Base-by-base conservation (phyloP, 768 basidiomycete genomes). In the Chlorophyllum brunneum region DNA sequence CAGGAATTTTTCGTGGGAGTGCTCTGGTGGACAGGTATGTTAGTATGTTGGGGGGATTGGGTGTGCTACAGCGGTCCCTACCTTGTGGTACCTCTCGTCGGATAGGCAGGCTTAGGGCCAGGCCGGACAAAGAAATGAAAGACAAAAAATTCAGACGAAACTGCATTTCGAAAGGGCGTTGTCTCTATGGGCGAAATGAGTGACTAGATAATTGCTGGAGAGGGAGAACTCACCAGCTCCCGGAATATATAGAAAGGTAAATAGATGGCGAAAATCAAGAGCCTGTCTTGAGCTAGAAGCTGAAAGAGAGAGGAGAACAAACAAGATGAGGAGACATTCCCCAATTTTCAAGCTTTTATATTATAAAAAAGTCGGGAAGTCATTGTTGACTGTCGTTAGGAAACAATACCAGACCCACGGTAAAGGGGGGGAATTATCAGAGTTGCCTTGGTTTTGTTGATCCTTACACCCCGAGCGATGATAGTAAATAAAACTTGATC, bases 31-130 rank as follows among this genome's bases (percentile, higher is more conserved):
- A 40, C 37, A 55, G 50, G 22, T 45, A 45, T 30, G 44, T 54
- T 30, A 59, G 40, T 23, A 26, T 51, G 36, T 54, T 48, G 4
- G 34, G 2, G 24, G 5, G 1, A 11, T 31, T 20, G 30, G 5
- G 15, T 11, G 43, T 46, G 23, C 23, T 31, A 31, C 22, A 23
- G 54, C 20, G 20, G n/a, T 24, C 8, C 60, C n/a, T 60, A 81
- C 82, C 81, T 72, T 85, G 82, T 20, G 83, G 82, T 24, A 84
- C 83, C 65, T 84, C 82, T 56, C 82, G 79, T 56, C 72, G 74
- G 46, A 78, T 66, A 18, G 80, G 80, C 20, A 71, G 63, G 39
- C 77, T 72, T 9, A 67, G 59, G 24, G 65, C 62, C 37, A 64
- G 58, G 49, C 62, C 58, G 47, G 67, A 65, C 49, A 76, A 54